phyloP scores from a whole-genome alignment of 2,329 filamentous ascomycete species.

The Dactylellina parvicollis region DNA sequence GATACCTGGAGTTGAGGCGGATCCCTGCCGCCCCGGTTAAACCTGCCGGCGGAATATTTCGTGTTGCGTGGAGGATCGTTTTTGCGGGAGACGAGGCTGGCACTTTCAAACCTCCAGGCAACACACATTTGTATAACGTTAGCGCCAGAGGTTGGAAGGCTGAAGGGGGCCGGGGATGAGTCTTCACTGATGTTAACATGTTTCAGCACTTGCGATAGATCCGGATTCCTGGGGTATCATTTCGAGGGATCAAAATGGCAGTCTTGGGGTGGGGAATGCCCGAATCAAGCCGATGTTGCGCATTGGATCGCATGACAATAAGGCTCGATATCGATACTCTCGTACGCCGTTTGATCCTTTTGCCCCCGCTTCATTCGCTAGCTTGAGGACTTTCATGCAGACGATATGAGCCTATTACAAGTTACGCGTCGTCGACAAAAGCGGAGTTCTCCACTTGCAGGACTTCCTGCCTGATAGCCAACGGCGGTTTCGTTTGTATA shows the following conservation, averaged over 20 bases:
- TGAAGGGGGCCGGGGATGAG: conserved; percentile 22
- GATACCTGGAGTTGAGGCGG: conserved; percentile 7
- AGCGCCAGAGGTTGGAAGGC: neutral
- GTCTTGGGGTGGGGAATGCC: neutral
- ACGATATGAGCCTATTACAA: neutral
- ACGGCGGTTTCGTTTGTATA: too few relatives aligned
- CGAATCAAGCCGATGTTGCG: conserved; percentile 7
- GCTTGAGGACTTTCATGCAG: neutral
- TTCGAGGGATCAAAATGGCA: conserved; percentile 11
- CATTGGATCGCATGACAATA: neutral
- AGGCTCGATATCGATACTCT: conserved; percentile 6
- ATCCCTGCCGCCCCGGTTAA: conserved; percentile 23
- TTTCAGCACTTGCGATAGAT: conserved; percentile 33
- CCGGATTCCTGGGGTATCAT: neutral
- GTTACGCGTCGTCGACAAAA: neutral
- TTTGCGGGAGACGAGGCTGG: conserved; percentile 18
- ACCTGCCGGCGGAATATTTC: conserved; percentile 9
- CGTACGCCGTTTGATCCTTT: conserved; percentile 13
- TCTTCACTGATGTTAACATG: neutral
- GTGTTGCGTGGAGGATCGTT: conserved; percentile 12
- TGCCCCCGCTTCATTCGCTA: neutral
- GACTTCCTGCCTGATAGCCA: neutral
- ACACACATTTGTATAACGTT: conserved; percentile 35
- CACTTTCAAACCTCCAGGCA: conserved; percentile 25
- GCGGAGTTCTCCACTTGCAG: neutral